Evolutionary conservation across 345 rosid species (phyloP), one percentile per base, ranked within the genome.

Genomic region (Cardamine resedifolia): DNA sequence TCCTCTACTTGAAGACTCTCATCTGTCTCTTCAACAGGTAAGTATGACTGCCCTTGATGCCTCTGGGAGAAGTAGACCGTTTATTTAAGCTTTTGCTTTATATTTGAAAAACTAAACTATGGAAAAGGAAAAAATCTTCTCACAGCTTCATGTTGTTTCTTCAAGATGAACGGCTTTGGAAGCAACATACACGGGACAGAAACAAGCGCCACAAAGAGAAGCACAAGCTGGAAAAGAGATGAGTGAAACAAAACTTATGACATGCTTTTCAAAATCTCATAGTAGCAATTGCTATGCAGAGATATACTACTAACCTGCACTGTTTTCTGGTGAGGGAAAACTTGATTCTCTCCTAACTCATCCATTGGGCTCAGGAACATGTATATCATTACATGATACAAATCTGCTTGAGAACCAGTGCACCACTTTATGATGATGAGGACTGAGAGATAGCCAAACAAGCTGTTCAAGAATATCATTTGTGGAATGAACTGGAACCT

Each of bases 401-500:
- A 75, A 82, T 94, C 98, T 66, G 96, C 96, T 83, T 91, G 82
- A 33, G 98, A 94, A 75, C 97, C 98, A 68, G 96, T 86, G 79
- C 58, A 55, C 98, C 99, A 95, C 83, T 95, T 95, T 72, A 91
- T 77, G 71, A 91, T 83, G 82, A 91, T 78, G 68, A 91, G 91
- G 64, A 81, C 78, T 4, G 97, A 95, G 57, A 95, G 81, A 77
- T 91, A 91, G 66, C 99, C 99, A 82, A 95, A 95, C 75, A 91
- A 80, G 56, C 94, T 81, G 81, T 95, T 95, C 67, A 95, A 76
- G 56, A 95, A 95, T 81, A 95, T 88, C 66, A 95, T 70, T 81
- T 91, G 99, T 53, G 99, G 99, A 82, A 95, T 75, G 76, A 95
- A 95, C 66, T 91, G 96, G 67, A 86, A 91, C 99, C 98, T 94